A percentile compares a stretch with the other conserved stretches of the same genome.
Conservation (phyloP, 2,329 filamentous ascomycete genomes). For the Anthostomella pinea region DNA sequence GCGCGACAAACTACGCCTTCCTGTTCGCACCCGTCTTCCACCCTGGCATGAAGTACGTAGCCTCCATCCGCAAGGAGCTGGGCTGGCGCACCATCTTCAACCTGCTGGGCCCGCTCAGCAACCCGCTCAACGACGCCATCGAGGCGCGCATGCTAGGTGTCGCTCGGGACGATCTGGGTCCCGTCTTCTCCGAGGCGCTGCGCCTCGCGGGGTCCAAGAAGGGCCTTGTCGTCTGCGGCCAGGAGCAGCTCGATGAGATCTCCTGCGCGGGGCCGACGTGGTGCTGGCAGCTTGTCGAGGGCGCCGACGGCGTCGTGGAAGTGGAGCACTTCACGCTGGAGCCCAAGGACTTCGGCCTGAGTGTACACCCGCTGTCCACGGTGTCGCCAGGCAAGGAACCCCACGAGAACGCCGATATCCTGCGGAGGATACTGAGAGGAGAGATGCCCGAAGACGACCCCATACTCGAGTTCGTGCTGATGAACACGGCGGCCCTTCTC, state of each 20-base stretch:
- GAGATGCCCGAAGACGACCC: constrained; percentile 74
- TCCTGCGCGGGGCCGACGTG: constrained; percentile 85
- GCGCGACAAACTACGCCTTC: constrained; percentile 85
- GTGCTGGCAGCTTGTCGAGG: constrained; percentile 75
- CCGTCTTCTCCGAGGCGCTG: constrained; percentile 84
- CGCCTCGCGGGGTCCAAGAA: constrained; percentile 73
- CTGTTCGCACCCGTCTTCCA: constrained; percentile 96
- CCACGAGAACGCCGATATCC: constrained; percentile 79
- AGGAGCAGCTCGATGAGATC: constrained; percentile 93
- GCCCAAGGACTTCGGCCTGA: constrained; percentile 85
- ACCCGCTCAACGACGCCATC: constrained; percentile 78
- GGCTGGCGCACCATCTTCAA: constrained; percentile 98
- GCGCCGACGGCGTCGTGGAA: constrained; percentile 41
- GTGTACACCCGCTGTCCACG: constrained; percentile 66
- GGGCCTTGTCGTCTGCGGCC: constrained; percentile 86
- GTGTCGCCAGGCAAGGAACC: constrained; percentile 86
- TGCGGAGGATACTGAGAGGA: constrained; percentile 72
- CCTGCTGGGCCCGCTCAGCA: constrained; percentile 85
- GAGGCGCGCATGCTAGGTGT: constrained; percentile 95
- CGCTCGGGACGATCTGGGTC: constrained; percentile 80
- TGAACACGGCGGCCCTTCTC: constrained; percentile 88
- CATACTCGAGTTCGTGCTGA: constrained; percentile 87
- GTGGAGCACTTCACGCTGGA: constrained; percentile 76
- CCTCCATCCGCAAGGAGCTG: constrained; percentile 79
- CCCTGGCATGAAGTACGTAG: constrained; percentile 87